Base-by-base conservation (phyloP, 495 filamentous ascomycete genomes). In the Aspergillus avenaceus region DNA sequence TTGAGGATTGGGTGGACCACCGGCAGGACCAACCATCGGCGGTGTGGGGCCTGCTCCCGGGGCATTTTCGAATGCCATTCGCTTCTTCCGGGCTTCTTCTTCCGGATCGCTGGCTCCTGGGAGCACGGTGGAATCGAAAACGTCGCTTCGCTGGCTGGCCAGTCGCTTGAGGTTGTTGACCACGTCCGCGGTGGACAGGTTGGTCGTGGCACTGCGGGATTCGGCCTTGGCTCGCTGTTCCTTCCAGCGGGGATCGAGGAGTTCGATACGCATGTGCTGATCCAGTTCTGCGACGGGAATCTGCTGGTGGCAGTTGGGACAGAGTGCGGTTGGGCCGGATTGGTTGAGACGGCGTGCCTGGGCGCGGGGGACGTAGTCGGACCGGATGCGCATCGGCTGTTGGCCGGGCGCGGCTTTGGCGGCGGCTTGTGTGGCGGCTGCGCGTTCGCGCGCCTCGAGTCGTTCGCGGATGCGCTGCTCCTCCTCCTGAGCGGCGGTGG, bases 121-220 rank as follows among this genome's bases (percentile, higher is more conserved):
- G n/a, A 60, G 49, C 13, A 63, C 56, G 1, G 66, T 59, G 5
- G 72, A 63, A 58, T 98, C 91, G 63, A 96, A 97, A n/a, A 97
- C 78, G 63, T 98, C 93, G 53, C 78, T 85, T 26, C 93, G 82
- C 62, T 95, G 90, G 45, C 85, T 90, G n/a, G 92, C 90, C 24
- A 97, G 78, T n/a, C 93, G 88, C 72, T 97, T 97, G 52, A 98
- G 78, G 60, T 98, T 97, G 63, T 86, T 88, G 50, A 90, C 91
- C 22, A 95, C 91, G 57, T 97, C 91, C 26, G 76, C 77, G 13
- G 88, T 95, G 4, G 84, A 87, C 4, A 98, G 72, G 53, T 96
- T 97, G 23, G 91, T 96, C 0, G 89, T 91, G 7, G 89, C 81
- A 56, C 82, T 88, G 49, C 93, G 82, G 9, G 86, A 83, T 19